Evolutionary conservation across 768 basidiomycete genomes (phyloP).

Genomic region (Boletus sp.): DNA sequence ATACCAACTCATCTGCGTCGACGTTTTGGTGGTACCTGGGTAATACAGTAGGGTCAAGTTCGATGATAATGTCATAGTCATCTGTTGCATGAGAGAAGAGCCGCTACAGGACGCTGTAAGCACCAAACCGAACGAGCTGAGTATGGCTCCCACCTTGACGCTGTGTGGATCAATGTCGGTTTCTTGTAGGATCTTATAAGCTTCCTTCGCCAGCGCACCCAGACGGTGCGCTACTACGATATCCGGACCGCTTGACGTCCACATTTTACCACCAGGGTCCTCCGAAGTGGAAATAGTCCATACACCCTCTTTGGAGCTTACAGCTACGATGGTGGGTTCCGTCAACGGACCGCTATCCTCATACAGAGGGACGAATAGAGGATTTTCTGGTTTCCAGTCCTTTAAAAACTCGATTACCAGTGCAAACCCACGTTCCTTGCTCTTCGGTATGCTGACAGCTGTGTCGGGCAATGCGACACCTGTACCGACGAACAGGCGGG

Average conservation of each 20-base stretch:
- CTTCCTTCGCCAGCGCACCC: constrained; percentile 70
- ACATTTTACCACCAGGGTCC: constrained; percentile 71
- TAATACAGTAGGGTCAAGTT: constrained; percentile 61
- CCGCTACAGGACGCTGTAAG: constrained; percentile 43
- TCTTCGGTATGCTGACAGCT: constrained; percentile 55
- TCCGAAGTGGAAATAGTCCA: constrained; percentile 81
- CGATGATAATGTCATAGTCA: constrained; percentile 84
- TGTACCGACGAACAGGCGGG: constrained; percentile 67
- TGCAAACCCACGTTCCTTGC: constrained; percentile 81
- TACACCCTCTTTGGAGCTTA: constrained; percentile 44
- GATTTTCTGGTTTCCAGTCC: constrained; percentile 82
- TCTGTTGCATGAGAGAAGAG: constrained; percentile 81
- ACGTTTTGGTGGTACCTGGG: constrained; percentile 78
- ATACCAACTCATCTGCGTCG: constrained; percentile 45
- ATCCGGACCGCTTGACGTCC: constrained; percentile 70
- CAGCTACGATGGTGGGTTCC: constrained; percentile 24
- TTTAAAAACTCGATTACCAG: constrained; percentile 68
- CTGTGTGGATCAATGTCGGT: constrained; percentile 50
- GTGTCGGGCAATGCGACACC: constrained; percentile 32
- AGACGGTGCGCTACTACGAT: constrained; percentile 73
- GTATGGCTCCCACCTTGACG: constrained; percentile 51
- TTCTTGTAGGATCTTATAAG: constrained; percentile 56
- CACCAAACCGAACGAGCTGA: background rate
- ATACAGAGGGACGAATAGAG: constrained; percentile 75
- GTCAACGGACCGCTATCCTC: constrained; percentile 14